Conservation (phyloP, 345 rosid species). For the Alliaria petiolata region DNA sequence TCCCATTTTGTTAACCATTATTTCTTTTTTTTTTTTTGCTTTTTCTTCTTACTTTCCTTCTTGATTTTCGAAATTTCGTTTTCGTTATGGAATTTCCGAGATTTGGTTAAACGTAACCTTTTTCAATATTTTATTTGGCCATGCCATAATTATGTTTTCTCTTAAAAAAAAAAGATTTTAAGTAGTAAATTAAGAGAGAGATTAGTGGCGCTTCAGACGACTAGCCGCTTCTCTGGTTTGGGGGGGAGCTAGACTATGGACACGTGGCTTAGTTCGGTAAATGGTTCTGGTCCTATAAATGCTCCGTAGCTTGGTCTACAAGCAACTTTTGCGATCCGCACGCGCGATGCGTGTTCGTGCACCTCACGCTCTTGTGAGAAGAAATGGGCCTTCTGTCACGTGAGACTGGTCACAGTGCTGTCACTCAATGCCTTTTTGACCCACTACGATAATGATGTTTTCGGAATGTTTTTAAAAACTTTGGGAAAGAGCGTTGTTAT, state of each 20-base stretch:
- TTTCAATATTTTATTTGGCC: neutral
- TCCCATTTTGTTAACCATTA: neutral
- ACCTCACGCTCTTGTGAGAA: neutral
- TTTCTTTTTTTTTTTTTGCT: neutral
- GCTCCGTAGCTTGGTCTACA: constrained; percentile 36
- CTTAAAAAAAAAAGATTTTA: neutral
- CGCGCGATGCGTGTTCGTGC: neutral
- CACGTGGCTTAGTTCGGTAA: no score
- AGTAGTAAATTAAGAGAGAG: constrained; percentile 17
- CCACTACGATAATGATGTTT: constrained; percentile 18
- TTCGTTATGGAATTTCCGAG: constrained; percentile 19
- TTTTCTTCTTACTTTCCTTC: neutral
- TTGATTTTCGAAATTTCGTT: constrained; percentile 15
- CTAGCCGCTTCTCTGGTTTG: constrained; percentile 39
- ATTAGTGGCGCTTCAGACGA: constrained; percentile 41
- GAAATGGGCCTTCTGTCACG: constrained; percentile 30
- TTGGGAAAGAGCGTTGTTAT: neutral
- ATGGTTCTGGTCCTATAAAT: no score
- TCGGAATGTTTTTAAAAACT: constrained; percentile 19
- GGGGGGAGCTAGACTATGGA: neutral
- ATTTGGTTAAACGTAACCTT: constrained; percentile 5
- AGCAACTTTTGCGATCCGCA: constrained; percentile 6
- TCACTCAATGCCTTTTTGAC: constrained; percentile 19
- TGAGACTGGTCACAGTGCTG: constrained; percentile 26
- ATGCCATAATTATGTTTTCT: constrained; percentile 23